Base-by-base conservation (phyloP, 805 yeast species). In the Isabelozyma gotoi region DNA sequence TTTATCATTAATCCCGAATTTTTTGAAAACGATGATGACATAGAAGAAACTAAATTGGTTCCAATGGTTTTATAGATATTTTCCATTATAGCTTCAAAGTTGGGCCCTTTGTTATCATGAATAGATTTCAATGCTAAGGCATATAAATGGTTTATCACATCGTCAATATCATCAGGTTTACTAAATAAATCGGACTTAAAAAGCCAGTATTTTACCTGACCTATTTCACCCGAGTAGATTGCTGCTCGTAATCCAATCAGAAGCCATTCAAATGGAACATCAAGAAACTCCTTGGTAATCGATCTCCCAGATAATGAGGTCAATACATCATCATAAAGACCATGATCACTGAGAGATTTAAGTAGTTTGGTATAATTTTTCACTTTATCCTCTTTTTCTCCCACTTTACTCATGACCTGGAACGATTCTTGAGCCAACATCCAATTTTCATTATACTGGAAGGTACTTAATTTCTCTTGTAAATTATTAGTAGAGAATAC, bases 381-480 rank as follows among this genome's bases (percentile, higher is more conserved):
- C 3, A 59, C 49, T 7, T 74, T 70, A 41, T 37, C 62, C 48
- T 19, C 50, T 12, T 10, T 19, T 55, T 57, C 65, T 53, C 59
- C 76, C 41, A 36, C 43, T 5, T 65, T 57, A 16, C 87, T 80
- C 36, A 85, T 63, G 0, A 84, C 87, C 37, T 82, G 83, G 52
- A 88, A 84, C 31, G 96, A 88, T 47, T 88, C 90, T 48, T 88
- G 86, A 0, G 97, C 96, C 53, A 88, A 76, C 33, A 81, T 75
- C 96, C 97, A 90, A 53, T 85, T 85, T 33, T 87, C 89, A 39
- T 88, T 83, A 51, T 87, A 90, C 52, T 89, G 94, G 41, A 92
- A 81, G 45, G 88, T 88, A 5, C 82, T 71, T 19, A 91, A 76
- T 57, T 88, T 87, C 47, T 90, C 91, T n/a, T 80, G 77, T 36